These are phyloP conservation scores for Tetratostichococcus sp. DNA, from an alignment of 139 green algal species.

Conservation along the genomic window DNA sequence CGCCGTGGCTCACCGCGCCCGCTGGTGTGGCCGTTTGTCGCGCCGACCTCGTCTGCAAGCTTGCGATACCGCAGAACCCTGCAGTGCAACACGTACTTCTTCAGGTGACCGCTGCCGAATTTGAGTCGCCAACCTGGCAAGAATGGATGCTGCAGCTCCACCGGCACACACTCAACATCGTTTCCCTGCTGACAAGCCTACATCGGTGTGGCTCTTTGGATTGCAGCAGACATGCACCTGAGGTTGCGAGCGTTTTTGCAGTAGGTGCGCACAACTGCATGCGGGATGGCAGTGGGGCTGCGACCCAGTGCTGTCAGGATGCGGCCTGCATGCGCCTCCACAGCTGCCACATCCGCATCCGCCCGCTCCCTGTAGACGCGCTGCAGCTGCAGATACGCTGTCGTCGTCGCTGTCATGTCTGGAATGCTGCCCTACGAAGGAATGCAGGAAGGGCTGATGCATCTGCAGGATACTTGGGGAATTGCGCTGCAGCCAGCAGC, in stretches of 20 bases:
- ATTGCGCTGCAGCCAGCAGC: too few species aligned
- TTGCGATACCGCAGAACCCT: slow-evolving; percentile 58
- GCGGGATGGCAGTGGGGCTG: slow-evolving; percentile 36
- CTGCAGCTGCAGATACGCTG: slow-evolving; percentile 82
- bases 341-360: slow-evolving; percentile 59
- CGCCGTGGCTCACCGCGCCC: neutral
- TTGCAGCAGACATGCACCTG: slow-evolving; percentile 10
- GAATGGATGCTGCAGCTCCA: too few species aligned
- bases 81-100: neutral
- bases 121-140: too few species aligned
- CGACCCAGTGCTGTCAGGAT: slow-evolving; percentile 55
- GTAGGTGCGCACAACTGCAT: slow-evolving; percentile 47
- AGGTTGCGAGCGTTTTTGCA: slow-evolving; percentile 83
- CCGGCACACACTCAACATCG: too few species aligned
- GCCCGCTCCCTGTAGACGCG: slow-evolving; percentile 78
- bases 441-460: too few species aligned
- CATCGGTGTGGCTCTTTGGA: neutral
- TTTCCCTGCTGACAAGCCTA: neutral
- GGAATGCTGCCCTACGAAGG: slow-evolving; percentile 82
- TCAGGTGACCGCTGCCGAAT: neutral
- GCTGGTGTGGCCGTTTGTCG: neutral
- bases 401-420: slow-evolving; percentile 93
- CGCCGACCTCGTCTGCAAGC: slow-evolving; percentile 49
- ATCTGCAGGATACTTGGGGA: too few species aligned
- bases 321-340: slow-evolving; percentile 47